Evolutionary conservation across 1,139 yeast species (phyloP).

Genomic region (Debaryomyces sp.): DNA sequence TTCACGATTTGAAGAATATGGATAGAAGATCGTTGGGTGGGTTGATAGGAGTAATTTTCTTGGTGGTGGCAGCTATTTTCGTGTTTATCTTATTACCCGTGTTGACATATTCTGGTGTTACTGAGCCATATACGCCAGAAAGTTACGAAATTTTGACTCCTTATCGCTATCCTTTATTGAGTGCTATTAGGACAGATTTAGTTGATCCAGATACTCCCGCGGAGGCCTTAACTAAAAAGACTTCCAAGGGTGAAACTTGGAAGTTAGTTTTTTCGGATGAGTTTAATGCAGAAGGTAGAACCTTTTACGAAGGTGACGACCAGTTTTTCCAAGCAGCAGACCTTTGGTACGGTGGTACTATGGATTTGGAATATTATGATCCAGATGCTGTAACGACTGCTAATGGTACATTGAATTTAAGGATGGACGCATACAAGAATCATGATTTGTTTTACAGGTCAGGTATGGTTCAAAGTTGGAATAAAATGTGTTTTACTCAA

Average conservation of each 20-base stretch:
- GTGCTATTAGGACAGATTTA: slow-evolving; percentile 62
- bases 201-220: slow-evolving; percentile 82
- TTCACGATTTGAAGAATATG: slow-evolving; percentile 60
- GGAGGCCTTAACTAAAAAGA: slow-evolving; percentile 46
- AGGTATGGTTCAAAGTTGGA: slow-evolving; percentile 88
- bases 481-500: slow-evolving; percentile 77
- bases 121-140: slow-evolving; percentile 33
- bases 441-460: slow-evolving; percentile 77
- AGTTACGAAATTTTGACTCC: slow-evolving; percentile 51
- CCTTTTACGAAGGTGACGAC: slow-evolving; percentile 82
- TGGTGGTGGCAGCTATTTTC: slow-evolving; percentile 62
- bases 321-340: slow-evolving; percentile 82
- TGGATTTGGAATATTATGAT: slow-evolving; percentile 85
- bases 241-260: slow-evolving; percentile 64
- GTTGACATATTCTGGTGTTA: slow-evolving; percentile 70
- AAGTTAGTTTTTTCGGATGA: slow-evolving; percentile 78
- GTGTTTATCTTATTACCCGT: slow-evolving; percentile 75
- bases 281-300: slow-evolving; percentile 79
- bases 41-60: slow-evolving; percentile 55
- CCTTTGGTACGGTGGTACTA: slow-evolving; percentile 76
- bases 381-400: slow-evolving; percentile 78
- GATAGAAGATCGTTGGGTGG: slow-evolving; percentile 63
- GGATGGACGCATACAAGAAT: slow-evolving; percentile 73
- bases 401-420: slow-evolving; percentile 63
- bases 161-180: slow-evolving; percentile 60